Percentiles rank a stretch among this genome's conserved stretches.
These are phyloP conservation scores for Terfezia boudieri DNA, from an alignment of 495 filamentous ascomycete genomes.

Conservation along the genomic window DNA sequence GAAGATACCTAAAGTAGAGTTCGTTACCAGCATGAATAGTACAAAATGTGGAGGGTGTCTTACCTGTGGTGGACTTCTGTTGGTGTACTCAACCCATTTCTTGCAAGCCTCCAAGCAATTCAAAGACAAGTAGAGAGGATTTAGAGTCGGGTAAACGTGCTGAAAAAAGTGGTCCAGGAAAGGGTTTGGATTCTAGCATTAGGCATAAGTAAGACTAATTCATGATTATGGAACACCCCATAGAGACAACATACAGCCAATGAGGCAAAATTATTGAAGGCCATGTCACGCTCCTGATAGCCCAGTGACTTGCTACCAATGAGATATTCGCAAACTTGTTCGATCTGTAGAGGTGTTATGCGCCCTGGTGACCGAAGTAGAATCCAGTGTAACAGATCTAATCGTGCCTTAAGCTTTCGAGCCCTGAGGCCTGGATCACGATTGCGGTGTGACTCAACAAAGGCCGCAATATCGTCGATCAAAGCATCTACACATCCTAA, in stretches of 20 bases:
- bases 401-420: slow-evolving; percentile 11
- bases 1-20: not conserved
- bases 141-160: slow-evolving; percentile 12
- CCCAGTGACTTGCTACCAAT: slow-evolving; percentile 15
- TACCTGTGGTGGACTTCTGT: slow-evolving; percentile 10
- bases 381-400: slow-evolving; percentile 21
- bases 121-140: slow-evolving; percentile 14
- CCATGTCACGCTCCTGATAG: slow-evolving; percentile 11
- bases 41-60: not conserved
- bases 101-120: slow-evolving; percentile 14
- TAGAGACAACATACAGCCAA: not conserved
- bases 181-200: slow-evolving; percentile 11
- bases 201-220: slow-evolving; percentile 1
- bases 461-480: slow-evolving; percentile 28
- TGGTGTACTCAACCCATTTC: slow-evolving; percentile 18
- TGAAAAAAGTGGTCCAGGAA: slow-evolving; percentile 14
- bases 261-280: slow-evolving; percentile 16
- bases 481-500: slow-evolving; percentile 30
- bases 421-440: slow-evolving; percentile 7
- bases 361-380: slow-evolving; percentile 12
- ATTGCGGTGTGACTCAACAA: slow-evolving; percentile 20
- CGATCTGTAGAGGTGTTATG: slow-evolving; percentile 6
- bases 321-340: slow-evolving; percentile 16
- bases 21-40: not conserved
- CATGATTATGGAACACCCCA: not conserved